These are phyloP conservation scores for Huiozyma naganishii DNA, from an alignment of 805 yeast genomes.

Conservation along the genomic window DNA sequence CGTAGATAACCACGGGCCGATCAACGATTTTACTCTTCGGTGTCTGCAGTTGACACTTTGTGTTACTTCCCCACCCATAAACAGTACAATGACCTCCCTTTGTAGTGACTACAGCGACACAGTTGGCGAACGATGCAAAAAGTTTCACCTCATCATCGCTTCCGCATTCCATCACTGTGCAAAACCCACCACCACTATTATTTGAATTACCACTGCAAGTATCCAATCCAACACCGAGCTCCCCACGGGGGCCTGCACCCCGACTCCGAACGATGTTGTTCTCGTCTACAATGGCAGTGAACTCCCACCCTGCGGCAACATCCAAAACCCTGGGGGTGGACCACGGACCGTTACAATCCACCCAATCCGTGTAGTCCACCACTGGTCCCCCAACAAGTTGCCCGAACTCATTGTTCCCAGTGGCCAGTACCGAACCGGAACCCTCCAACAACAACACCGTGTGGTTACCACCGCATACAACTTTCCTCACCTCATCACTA, in stretches of 20 bases:
- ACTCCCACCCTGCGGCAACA: conserved; percentile 76
- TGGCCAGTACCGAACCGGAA: conserved; percentile 39
- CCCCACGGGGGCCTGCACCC: conserved; percentile 67
- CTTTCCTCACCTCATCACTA: conserved; percentile 26
- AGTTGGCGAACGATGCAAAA: conserved; percentile 32
- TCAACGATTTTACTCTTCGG: conserved; percentile 12
- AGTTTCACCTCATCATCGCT: conserved; percentile 4
- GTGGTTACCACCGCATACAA: conserved; percentile 84
- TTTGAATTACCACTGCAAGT: background rate
- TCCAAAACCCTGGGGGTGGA: conserved; percentile 29
- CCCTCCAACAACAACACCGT: conserved; percentile 45
- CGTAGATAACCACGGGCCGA: conserved; percentile 12
- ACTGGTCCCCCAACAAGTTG: conserved; percentile 30
- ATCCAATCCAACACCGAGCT: conserved; percentile 45
- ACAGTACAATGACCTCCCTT: conserved; percentile 18
- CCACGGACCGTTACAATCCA: conserved; percentile 1
- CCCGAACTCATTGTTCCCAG: conserved; percentile 50
- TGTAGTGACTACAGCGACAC: conserved; percentile 49
- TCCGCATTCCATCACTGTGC: conserved; percentile 8
- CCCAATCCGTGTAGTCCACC: background rate
- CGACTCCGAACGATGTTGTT: conserved; percentile 35
- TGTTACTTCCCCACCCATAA: conserved; percentile 43
- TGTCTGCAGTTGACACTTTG: conserved; percentile 36
- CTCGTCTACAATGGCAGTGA: conserved; percentile 38
- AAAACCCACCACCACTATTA: background rate